Evolutionary conservation across 331 rosid species (phyloP), one percentile per base, ranked within the genome.

Genomic region (Pyracantha coccinea): DNA sequence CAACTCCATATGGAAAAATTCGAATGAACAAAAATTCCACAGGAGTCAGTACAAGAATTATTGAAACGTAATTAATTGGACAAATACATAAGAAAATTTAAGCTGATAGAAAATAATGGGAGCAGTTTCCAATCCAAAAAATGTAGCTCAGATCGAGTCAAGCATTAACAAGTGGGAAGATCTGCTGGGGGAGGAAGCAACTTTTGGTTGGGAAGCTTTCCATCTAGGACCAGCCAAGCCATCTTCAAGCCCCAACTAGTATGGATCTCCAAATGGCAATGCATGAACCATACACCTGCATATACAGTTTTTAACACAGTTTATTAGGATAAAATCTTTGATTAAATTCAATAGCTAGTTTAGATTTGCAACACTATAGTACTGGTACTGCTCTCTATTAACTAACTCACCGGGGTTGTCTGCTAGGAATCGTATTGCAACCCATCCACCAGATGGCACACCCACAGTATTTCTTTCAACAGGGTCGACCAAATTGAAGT

Each of bases 371-470:
- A 2, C 28, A 5, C 29, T 23, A 23, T 11, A 58, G 1, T 21
- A 12, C 7, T 38, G 10, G 4, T 38, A 38, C 45, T 38, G 45
- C 45, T 38, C 0, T 38, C 45, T 58, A 41, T 58, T 41, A 24
- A 32, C 8, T 13, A 6, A 19, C 75, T 24, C 25, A 79, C 88
- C 86, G 24, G 90, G 90, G 54, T 86, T 86, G 31, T 84, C 79
- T 24, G 90, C 86, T 1, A 79, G 54, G 61, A 86, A 86, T 11
- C 86, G 78, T 29, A 86, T 70, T 3, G 86, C 86, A 9, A 84
- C 79, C 90, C 90, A 86, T 14, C 86, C 90, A n/a, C 90, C 88
- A 4, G 90, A 76, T 4, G 90, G 90, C 0, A 86, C 84, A 4
- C 66, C 81, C 2, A 81, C 79, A 0, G 84, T 86, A 63, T 86